Evolutionary conservation across 2,329 filamentous ascomycete species (phyloP).

Genomic region (Septoria petroselini): DNA sequence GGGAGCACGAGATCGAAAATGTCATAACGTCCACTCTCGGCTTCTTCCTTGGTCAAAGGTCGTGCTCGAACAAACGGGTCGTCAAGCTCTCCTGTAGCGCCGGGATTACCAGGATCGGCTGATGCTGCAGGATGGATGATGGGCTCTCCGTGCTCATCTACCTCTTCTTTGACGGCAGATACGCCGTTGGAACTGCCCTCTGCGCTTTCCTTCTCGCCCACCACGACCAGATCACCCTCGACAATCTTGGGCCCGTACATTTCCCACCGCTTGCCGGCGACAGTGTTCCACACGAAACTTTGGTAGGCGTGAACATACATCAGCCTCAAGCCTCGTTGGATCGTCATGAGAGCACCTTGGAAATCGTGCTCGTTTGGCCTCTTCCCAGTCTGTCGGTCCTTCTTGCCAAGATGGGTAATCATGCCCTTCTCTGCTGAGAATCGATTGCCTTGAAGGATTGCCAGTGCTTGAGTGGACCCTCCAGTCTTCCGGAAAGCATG

Average conservation of each 20-base stretch:
- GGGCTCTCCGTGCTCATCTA: conserved; percentile 63
- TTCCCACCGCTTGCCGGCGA: conserved; percentile 75
- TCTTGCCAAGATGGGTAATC: conserved; percentile 67
- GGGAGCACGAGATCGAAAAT: conserved; percentile 90
- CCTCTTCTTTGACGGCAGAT: conserved; percentile 39
- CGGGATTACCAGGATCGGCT: conserved; percentile 12
- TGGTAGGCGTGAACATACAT: conserved; percentile 99
- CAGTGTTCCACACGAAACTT: conserved; percentile 88
- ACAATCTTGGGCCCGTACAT: conserved; percentile 70
- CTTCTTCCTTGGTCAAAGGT: conserved; percentile 72
- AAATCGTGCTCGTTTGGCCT: conserved; percentile 62
- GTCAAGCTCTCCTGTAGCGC: conserved; percentile 49
- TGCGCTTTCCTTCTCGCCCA: conserved; percentile 53
- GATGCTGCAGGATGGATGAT: conserved; percentile 56
- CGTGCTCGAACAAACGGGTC: conserved; percentile 67
- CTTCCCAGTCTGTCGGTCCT: conserved; percentile 45
- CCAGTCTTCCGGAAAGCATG: conserved; percentile 64
- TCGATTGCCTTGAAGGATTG: conserved; percentile 65
- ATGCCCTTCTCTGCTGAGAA: conserved; percentile 78
- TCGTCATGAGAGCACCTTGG: conserved; percentile 73
- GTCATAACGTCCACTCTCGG: conserved; percentile 67
- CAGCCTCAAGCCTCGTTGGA: conserved; percentile 75
- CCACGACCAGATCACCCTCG: conserved; percentile 78
- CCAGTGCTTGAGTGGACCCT: conserved; percentile 53
- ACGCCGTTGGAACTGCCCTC: conserved; percentile 40